Percentiles rank a stretch among this genome's conserved stretches.
Evolutionary conservation across 345 rosid genomes (phyloP).

Genomic region (Gossypium rotundifolium): DNA sequence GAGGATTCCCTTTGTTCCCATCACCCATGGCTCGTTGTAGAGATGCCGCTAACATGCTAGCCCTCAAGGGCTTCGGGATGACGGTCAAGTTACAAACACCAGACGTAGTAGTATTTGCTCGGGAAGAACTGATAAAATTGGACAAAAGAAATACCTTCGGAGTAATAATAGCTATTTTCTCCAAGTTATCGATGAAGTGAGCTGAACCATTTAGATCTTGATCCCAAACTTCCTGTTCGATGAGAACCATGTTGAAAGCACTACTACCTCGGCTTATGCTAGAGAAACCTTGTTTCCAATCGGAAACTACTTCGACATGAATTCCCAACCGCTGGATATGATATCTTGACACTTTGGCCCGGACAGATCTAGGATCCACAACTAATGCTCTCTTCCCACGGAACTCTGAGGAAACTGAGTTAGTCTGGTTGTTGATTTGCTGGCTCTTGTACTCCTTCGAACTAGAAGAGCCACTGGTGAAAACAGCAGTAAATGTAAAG

Average conservation of each 20-base stretch:
- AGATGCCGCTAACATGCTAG: constrained; percentile 77
- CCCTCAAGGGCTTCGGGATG: constrained; percentile 80
- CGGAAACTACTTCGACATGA: constrained; percentile 51
- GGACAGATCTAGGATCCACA: constrained; percentile 66
- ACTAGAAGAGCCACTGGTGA: constrained; percentile 40
- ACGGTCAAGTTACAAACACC: constrained; percentile 32
- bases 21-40: constrained; percentile 71
- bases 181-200: constrained; percentile 33
- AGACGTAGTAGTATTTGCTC: constrained; percentile 19
- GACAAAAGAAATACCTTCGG: constrained; percentile 59
- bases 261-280: constrained; percentile 26
- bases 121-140: constrained; percentile 41
- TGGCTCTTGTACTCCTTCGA: constrained; percentile 38
- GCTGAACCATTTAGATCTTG: constrained; percentile 38
- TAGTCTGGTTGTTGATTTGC: constrained; percentile 37
- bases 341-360: constrained; percentile 73
- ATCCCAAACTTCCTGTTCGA: constrained; percentile 87
- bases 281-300: constrained; percentile 41
- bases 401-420: constrained; percentile 40
- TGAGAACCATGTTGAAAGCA: constrained; percentile 47
- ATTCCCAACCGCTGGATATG: constrained; percentile 79
- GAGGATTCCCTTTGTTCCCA: constrained; percentile 49
- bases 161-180: constrained; percentile 26
- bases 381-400: constrained; percentile 65
- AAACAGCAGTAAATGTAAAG: constrained; percentile 84